phyloP scores from a whole-genome alignment of 257 asterid genomes.

The Nicotiana obtusifolia region DNA sequence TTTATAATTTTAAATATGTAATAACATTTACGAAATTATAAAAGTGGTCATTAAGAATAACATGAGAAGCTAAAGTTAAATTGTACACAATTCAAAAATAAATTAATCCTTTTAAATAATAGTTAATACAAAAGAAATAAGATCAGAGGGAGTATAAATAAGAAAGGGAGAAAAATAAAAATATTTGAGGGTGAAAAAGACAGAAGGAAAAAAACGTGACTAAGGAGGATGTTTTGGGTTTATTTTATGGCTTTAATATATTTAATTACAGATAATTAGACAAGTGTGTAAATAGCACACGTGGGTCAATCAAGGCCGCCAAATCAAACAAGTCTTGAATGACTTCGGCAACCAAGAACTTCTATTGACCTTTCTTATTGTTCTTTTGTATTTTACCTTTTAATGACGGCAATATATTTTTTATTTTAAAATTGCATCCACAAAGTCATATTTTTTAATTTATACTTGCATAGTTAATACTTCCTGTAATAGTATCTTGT shows the following conservation, averaged over 20 bases:
- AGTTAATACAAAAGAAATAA: no score
- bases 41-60: no score
- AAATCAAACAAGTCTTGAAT: slow-evolving; percentile 22
- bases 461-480: no score
- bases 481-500: no score
- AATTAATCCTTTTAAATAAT: no score
- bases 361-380: slow-evolving; percentile 5
- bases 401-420: neutral
- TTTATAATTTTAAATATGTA: no score
- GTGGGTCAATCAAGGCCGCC: slow-evolving; percentile 57
- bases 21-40: no score
- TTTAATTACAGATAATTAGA: neutral
- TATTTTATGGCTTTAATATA: neutral
- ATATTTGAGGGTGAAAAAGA: neutral
- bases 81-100: no score
- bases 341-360: slow-evolving; percentile 16
- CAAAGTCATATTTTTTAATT: no score
- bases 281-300: slow-evolving; percentile 21
- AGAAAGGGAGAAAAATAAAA: neutral
- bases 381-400: neutral
- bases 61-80: no score
- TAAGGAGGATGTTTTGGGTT: slow-evolving; percentile 24
- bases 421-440: no score
- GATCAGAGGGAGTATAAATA: neutral
- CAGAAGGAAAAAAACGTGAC: neutral